Evolutionary conservation across 805 yeast genomes (phyloP), one percentile per base, ranked within the genome.

Genomic region (Saturnispora serradocipensis): DNA sequence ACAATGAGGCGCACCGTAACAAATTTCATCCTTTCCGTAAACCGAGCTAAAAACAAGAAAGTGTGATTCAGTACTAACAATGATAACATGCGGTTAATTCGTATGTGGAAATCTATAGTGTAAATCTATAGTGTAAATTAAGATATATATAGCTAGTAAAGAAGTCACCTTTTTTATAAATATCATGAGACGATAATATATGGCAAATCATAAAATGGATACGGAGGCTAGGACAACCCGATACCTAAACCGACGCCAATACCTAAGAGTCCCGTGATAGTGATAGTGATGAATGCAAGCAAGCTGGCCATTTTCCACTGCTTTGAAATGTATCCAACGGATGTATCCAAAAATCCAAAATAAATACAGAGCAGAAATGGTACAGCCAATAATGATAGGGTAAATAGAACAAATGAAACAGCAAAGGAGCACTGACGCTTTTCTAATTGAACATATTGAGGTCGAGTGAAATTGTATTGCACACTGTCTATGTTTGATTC

Each of bases 201-300:
- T 35, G 18, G 18, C 15, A 34, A 7, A 10, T 6, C 20, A 10
- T 15, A n/a, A 8, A 5, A 8, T 35, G 11, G n/a, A 8, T 38
- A 18, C 10, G 22, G 20, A 5, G 27, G 9, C 25, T 49, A 51
- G 8, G 52, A 49, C 22, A 61, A 30, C 2, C 67, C 67, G 32
- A 61, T 51, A 2, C 63, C 68, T 8, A 65, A 49, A 2, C 64
- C 68, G 28, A 64, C 59, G 1, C 55, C 59, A 11, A 62, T 46
- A 5, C 63, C 67, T 15, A 61, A 43, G n/a, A 59, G 42, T 9
- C 61, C 53, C 1, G 55, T 61, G 5, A 59, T 25, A 8, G 53
- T 38, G 5, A 61, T 53, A 4, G 56, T 8, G 2, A 55, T n/a
- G 2, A 65, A 63, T 4, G 59, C 39, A 2, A 57, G 20, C 2